phyloP scores from a whole-genome alignment of 345 rosid species.

The Linum usitatissimum region DNA sequence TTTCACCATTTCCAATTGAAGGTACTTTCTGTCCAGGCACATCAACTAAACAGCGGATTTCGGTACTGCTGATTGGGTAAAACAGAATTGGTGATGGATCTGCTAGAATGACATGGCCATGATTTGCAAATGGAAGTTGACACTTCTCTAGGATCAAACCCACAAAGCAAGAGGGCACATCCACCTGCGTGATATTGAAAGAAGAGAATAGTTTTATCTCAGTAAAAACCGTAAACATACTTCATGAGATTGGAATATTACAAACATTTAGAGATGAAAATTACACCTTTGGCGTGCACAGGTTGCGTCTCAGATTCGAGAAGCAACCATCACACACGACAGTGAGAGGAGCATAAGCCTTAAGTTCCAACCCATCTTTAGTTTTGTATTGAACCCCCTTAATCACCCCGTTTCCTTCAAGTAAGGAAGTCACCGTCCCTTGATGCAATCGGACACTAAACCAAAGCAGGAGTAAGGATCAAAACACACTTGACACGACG shows the following conservation, averaged over 20 bases:
- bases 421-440: slow-evolving; percentile 4
- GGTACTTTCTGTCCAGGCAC: slow-evolving; percentile 5
- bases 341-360: slow-evolving; percentile 6
- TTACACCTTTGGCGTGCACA: slow-evolving; percentile 3
- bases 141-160: slow-evolving; percentile 7
- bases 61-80: slow-evolving; percentile 5
- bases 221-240: neutral
- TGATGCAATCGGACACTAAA: neutral
- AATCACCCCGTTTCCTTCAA: slow-evolving; percentile 3
- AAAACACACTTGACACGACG: neutral
- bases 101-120: slow-evolving; percentile 6
- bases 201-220: neutral
- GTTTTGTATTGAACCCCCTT: slow-evolving; percentile 7
- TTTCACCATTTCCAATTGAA: slow-evolving; percentile 7
- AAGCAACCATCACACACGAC: slow-evolving; percentile 6
- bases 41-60: slow-evolving; percentile 5
- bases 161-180: slow-evolving; percentile 8
- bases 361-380: slow-evolving; percentile 1
- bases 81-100: slow-evolving; percentile 7
- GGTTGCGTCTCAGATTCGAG: slow-evolving; percentile 1
- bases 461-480: too few species aligned
- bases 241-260: neutral
- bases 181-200: neutral
- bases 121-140: neutral
- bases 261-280: neutral